A percentile compares a stretch with the other conserved stretches of the same genome.
These are phyloP conservation scores for Diaporthe sp. DNA, from an alignment of 2,329 filamentous ascomycete genomes.

Conservation along the genomic window DNA sequence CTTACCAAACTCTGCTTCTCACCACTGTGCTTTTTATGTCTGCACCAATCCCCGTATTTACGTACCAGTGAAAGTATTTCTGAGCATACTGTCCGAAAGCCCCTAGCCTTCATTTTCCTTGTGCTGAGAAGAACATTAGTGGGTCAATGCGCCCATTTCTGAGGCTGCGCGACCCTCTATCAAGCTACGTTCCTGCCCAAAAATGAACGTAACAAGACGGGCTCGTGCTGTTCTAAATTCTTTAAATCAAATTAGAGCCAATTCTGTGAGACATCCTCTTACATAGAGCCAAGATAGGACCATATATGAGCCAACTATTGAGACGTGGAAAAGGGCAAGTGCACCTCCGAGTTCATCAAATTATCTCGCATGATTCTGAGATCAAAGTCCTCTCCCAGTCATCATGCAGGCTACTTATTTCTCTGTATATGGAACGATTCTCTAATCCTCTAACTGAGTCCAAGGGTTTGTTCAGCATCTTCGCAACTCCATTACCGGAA, in stretches of 20 bases:
- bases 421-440: background rate
- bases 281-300: background rate
- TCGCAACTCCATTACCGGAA: background rate
- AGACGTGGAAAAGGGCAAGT: background rate
- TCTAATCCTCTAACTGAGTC: background rate
- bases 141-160: background rate
- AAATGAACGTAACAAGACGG: no score
- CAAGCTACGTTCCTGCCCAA: background rate
- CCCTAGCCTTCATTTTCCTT: background rate
- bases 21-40: background rate
- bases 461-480: background rate
- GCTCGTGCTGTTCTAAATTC: no score
- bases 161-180: background rate
- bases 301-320: background rate
- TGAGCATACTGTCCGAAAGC: background rate
- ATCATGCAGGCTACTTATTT: no score
- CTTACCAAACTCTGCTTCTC: background rate
- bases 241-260: no score
- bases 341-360: background rate
- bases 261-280: no score
- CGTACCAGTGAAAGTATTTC: background rate
- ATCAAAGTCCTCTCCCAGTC: no score
- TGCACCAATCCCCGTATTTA: background rate
- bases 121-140: background rate
- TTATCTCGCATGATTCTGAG: no score